Base-by-base conservation (phyloP, 1,139 yeast species). In the Yamadazyma taylorii region DNA sequence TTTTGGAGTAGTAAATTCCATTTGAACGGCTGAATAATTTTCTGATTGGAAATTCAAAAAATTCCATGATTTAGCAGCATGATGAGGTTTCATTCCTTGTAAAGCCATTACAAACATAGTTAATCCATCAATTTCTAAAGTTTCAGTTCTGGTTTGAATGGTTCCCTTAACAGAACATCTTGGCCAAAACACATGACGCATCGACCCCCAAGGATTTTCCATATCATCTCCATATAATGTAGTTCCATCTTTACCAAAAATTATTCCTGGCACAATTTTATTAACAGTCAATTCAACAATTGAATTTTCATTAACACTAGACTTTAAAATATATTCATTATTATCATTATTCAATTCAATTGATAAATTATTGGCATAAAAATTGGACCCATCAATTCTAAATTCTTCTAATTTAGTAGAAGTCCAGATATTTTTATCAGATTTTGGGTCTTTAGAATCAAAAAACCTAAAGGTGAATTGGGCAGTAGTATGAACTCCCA, bases 41-140 rank as follows among this genome's bases (percentile, higher is more conserved):
- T 80, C 75, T 17, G 95, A 85, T 58, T 88, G 96, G 74, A 86
- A 90, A 63, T 87, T 86, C 49, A 87, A 66, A 61, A 92, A 92
- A 65, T 92, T 94, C 98, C 98, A 92, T 17, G 89, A 67, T 47
- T 95, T 87, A 40, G 98, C 98, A 24, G 97, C 97, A 63, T 92
- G 98, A 62, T 92, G 97, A 11, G 98, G 98, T 64, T 92, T 92
- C 97, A 92, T 90, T 44, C 97, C 97, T 69, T 92, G 98, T 51
- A 89, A 67, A n/a, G 98, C 98, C 95, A 87, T 85, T 35, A 92
- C 96, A 59, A 82, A 89, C 95, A 90, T 85, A 39, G 88, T 79
- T 39, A 55, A 67, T 31, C 86, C 88, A 26, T 75, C 69, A 37
- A 79, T 60, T 16, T 63, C 63, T 38, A 55, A 42, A 40, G 47